A percentile compares a stretch with the other conserved stretches of the same genome.
Conservation (phyloP, 495 filamentous ascomycete species). For the Neurospora discreta region DNA sequence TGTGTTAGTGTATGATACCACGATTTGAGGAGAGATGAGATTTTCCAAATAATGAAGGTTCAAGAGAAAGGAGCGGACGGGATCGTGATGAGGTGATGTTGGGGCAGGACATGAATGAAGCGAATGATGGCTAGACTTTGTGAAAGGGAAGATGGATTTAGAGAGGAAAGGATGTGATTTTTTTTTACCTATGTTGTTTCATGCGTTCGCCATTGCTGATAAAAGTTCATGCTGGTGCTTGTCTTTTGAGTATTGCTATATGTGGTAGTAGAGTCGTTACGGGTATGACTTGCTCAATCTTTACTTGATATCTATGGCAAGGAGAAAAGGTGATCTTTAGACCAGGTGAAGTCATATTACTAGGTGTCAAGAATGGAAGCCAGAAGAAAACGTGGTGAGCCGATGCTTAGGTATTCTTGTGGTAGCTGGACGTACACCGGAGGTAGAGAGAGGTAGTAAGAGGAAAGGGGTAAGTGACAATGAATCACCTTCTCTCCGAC, state of each 20-base stretch:
- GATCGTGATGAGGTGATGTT: background rate
- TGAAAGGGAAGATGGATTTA: background rate
- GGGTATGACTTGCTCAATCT: background rate
- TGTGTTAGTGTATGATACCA: background rate
- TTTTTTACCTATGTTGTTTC: background rate
- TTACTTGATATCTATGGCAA: background rate
- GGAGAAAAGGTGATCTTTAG: background rate
- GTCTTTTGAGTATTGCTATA: background rate
- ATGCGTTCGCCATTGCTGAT: background rate
- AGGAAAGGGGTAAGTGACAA: background rate
- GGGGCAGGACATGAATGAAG: background rate
- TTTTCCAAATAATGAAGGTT: background rate
- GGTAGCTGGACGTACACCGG: no score
- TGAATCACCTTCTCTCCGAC: background rate
- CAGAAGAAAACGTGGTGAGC: background rate
- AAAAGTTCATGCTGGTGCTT: background rate
- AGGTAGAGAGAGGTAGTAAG: background rate
- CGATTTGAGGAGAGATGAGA: background rate
- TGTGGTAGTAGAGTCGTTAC: background rate
- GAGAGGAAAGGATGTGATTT: background rate
- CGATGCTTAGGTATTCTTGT: background rate
- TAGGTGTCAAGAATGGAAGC: background rate
- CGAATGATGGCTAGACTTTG: background rate
- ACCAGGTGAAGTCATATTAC: background rate
- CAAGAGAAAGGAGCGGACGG: background rate